Percentiles rank a stretch among this genome's conserved stretches.
Evolutionary conservation across 805 yeast species (phyloP).

Genomic region (Nakazawaea ishiwadae): DNA sequence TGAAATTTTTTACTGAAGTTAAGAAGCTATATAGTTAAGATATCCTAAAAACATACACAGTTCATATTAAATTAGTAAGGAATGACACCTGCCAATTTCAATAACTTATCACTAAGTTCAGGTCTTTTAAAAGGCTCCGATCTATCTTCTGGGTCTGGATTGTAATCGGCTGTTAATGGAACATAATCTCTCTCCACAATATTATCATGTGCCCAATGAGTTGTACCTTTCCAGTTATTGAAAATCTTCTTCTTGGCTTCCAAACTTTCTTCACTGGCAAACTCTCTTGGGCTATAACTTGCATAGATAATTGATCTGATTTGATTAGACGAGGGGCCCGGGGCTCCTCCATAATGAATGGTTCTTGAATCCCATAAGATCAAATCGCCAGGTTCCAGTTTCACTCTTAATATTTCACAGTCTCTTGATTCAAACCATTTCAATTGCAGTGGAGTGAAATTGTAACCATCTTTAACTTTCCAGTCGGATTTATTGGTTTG

Average conservation of each 20-base stretch:
- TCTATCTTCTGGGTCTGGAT: constrained; percentile 20
- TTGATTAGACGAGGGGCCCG: constrained; percentile 19
- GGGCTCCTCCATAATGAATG: constrained; percentile 26
- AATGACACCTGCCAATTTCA: constrained; percentile 1
- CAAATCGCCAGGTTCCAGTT: constrained; percentile 29
- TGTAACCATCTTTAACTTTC: constrained; percentile 18
- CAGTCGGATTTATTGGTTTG: constrained; percentile 18
- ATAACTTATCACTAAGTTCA: constrained; percentile 18
- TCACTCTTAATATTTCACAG: constrained; percentile 23
- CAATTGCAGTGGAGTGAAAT: constrained; percentile 19
- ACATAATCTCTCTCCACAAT: constrained; percentile 15
- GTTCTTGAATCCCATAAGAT: constrained; percentile 31
- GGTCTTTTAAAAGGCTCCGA: constrained; percentile 23
- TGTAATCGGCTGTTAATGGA: constrained; percentile 18
- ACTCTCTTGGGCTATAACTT: constrained; percentile 27
- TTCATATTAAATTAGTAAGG: no score
- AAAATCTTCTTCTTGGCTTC: constrained; percentile 19
- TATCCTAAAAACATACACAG: no score
- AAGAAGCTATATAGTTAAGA: no score
- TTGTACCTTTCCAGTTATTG: constrained; percentile 22
- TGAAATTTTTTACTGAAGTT: no score
- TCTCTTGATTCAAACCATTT: constrained; percentile 25
- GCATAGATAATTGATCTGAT: constrained; percentile 27
- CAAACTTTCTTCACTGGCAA: constrained; percentile 25
- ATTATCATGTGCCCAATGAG: constrained; percentile 30